Conservation (phyloP, 1,284 basidiomycete genomes). For the Ganoderma leucocontextum region DNA sequence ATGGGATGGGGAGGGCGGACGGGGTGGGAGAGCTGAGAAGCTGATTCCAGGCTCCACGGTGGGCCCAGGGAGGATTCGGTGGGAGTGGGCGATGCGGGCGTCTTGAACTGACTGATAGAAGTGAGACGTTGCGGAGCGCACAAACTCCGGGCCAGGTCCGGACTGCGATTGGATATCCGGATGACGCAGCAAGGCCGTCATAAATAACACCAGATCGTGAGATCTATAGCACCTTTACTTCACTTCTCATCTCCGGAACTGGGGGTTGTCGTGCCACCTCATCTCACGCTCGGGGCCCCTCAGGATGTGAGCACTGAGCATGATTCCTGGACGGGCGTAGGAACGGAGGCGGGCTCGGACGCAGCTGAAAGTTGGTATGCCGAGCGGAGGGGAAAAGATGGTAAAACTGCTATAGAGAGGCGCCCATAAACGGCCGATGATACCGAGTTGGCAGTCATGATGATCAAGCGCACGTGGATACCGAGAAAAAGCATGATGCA, state of each 20-base stretch:
- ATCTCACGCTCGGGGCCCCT: constrained; percentile 4
- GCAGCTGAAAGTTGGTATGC: not conserved
- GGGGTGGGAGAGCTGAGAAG: constrained; percentile 2
- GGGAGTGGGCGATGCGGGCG: not conserved
- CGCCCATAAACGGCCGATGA: constrained; percentile 43
- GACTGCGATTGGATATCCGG: constrained; percentile 9
- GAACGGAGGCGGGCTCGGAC: constrained; percentile 21
- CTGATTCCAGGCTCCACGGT: not conserved
- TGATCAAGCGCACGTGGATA: constrained; percentile 26
- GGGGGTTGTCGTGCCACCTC: not conserved
- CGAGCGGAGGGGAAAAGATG: not conserved
- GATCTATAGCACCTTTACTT: constrained; percentile 23
- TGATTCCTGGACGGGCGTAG: not conserved
- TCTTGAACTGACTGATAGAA: not conserved
- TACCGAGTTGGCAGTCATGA: constrained; percentile 35
- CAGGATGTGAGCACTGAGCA: not conserved
- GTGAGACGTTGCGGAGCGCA: constrained; percentile 28
- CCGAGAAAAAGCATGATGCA: constrained; percentile 34
- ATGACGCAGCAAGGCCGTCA: constrained; percentile 30
- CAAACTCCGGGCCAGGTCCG: constrained; percentile 9
- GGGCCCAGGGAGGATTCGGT: not conserved
- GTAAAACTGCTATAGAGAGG: constrained; percentile 35
- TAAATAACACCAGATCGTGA: constrained; percentile 26
- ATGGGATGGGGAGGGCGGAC: constrained; percentile 5
- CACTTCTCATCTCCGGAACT: constrained; percentile 5